Evolutionary conservation across 163 green algal species (phyloP).

Genomic region (Chloromonas sp.): DNA sequence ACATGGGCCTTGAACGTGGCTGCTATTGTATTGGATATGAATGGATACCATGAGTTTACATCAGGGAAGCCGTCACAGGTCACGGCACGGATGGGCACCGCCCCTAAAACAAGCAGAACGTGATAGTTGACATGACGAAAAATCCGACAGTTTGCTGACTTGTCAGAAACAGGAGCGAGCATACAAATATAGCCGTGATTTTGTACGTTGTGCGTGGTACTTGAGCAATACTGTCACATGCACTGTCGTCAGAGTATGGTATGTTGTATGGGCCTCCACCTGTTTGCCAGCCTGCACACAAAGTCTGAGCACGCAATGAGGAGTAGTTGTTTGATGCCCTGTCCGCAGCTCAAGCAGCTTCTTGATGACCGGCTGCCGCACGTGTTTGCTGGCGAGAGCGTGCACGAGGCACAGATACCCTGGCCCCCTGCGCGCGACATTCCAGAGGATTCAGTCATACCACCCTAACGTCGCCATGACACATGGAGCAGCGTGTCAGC

Average conservation of each 20-base stretch:
- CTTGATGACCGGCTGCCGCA: slow-evolving; percentile 58
- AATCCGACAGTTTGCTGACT: neutral
- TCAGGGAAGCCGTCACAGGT: neutral
- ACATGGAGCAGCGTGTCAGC: too few relatives aligned
- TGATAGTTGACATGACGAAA: neutral
- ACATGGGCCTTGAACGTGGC: neutral
- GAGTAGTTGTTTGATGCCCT: neutral
- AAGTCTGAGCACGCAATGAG: neutral
- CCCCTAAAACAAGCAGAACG: neutral
- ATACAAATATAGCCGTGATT: too few relatives aligned
- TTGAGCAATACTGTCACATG: too few relatives aligned
- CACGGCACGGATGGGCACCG: neutral
- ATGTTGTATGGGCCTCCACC: too few relatives aligned
- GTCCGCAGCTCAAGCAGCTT: slow-evolving; percentile 22
- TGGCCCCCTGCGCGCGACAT: slow-evolving; percentile 5
- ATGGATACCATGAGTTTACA: neutral
- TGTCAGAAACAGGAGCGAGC: too few relatives aligned
- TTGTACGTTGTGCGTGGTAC: too few relatives aligned
- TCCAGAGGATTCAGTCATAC: slow-evolving; percentile 9
- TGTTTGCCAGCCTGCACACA: neutral
- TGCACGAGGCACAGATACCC: slow-evolving; percentile 3
- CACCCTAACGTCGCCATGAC: neutral
- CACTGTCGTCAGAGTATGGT: too few relatives aligned
- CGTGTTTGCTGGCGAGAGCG: slow-evolving; percentile 41
- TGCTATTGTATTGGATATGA: neutral